phyloP scores from a whole-genome alignment of 768 basidiomycete species.

The Collybiopsis luxurians region DNA sequence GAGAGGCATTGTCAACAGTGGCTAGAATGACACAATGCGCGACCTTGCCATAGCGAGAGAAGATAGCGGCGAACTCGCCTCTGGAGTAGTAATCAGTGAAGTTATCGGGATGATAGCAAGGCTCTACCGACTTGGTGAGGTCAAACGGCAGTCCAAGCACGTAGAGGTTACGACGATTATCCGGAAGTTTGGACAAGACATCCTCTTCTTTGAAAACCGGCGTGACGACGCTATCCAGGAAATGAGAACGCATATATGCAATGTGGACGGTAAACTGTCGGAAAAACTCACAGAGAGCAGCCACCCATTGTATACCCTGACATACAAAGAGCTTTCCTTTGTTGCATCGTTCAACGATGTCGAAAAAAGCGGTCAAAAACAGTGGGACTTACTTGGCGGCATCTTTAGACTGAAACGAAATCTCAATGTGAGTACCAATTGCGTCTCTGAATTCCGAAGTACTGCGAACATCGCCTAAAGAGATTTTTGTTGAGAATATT shows the following conservation, averaged over 20 bases:
- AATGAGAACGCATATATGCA: slow-evolving; percentile 19
- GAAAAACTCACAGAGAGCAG: slow-evolving; percentile 47
- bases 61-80: slow-evolving; percentile 58
- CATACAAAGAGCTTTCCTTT: slow-evolving; percentile 67
- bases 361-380: background rate
- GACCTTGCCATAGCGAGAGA: slow-evolving; percentile 65
- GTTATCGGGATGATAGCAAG: background rate
- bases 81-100: slow-evolving; percentile 20
- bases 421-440: slow-evolving; percentile 40
- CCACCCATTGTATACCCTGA: slow-evolving; percentile 58
- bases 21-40: slow-evolving; percentile 79
- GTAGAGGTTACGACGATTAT: slow-evolving; percentile 77
- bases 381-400: slow-evolving; percentile 45
- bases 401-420: slow-evolving; percentile 53
- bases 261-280: slow-evolving; percentile 1
- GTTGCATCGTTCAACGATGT: slow-evolving; percentile 6
- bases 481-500: background rate
- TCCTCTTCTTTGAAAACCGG: slow-evolving; percentile 24
- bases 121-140: slow-evolving; percentile 59
- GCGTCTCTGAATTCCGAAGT: slow-evolving; percentile 40
- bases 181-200: slow-evolving; percentile 23
- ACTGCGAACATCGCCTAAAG: slow-evolving; percentile 49
- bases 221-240: slow-evolving; percentile 33
- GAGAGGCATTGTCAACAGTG: slow-evolving; percentile 80
- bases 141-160: slow-evolving; percentile 83